A percentile compares a stretch with the other conserved stretches of the same genome.
phyloP scores from a whole-genome alignment of 2,329 filamentous ascomycete species.

The Magnaporthiopsis poae region DNA sequence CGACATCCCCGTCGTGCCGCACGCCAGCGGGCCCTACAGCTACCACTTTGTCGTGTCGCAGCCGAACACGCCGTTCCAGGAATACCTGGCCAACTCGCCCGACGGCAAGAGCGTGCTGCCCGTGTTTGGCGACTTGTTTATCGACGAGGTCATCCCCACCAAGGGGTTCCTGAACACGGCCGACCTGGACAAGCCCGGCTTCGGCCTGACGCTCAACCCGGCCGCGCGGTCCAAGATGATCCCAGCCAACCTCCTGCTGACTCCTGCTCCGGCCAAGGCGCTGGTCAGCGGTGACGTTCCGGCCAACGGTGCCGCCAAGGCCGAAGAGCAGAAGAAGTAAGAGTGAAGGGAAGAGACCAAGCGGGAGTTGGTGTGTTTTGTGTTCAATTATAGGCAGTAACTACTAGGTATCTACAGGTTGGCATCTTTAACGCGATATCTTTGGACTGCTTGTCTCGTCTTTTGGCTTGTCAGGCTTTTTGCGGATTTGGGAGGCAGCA shows the following conservation, averaged over 20 bases:
- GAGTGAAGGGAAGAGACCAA: neutral
- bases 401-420: too few relatives aligned
- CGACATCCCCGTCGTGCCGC: conserved; percentile 89
- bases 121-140: conserved; percentile 83
- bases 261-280: conserved; percentile 47
- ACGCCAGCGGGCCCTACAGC: conserved; percentile 85
- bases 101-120: conserved; percentile 83
- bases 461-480: too few relatives aligned
- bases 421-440: too few relatives aligned
- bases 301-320: conserved; percentile 8
- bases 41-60: conserved; percentile 95
- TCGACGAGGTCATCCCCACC: conserved; percentile 79
- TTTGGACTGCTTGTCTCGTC: too few relatives aligned
- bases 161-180: conserved; percentile 72
- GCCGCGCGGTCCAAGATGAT: conserved; percentile 61
- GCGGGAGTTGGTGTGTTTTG: too few relatives aligned
- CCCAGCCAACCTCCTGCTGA: conserved; percentile 62
- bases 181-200: conserved; percentile 79
- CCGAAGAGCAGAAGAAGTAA: conserved; percentile 22
- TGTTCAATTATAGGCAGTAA: too few relatives aligned
- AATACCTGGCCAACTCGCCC: conserved; percentile 86
- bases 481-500: too few relatives aligned
- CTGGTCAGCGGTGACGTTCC: conserved; percentile 19
- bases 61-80: conserved; percentile 87
- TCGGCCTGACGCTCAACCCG: conserved; percentile 79